Evolutionary conservation across 305 asterid species (phyloP), one percentile per base, ranked within the genome.

Genomic region (Plantago coronopus): DNA sequence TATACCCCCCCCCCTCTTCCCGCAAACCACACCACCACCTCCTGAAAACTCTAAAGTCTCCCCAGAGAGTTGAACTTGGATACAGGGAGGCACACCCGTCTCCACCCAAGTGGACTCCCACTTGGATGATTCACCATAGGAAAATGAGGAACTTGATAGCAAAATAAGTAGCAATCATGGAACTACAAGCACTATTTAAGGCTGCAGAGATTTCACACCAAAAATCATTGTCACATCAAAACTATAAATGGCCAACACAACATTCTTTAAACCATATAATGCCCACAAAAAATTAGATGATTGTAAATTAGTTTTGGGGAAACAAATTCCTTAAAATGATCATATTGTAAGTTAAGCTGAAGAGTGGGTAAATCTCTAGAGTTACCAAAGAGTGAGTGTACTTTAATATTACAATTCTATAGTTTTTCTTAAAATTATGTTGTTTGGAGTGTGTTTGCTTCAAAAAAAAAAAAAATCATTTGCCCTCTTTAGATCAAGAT

Each of bases 401-500:
- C 37, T 55, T 61, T 17, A 66, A 43, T 55, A 49, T 46, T 5
- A 44, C 13, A 7, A 45, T 42, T 17, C 25, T 34, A 29, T 54
- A 7, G 16, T 17, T 45, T 54, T 53, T 51, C 43, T 4, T 47
- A 27, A 48, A 62, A 49, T 37, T 27, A 18, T 29, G 22, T 25
- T 54, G 48, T 22, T 16, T 1, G 54, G 43, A 43, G 45, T 47
- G 27, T 17, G 2, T 42, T 54, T 48, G 48, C 48, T 54, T 61
- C 57, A 60, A 68, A 17, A 57, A 65, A 44, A 27, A n/a, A 25
- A 65, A 53, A 38, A 40, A 31, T 60, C 53, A 51, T 51, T 54
- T 61, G 34, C 50, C 59, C 50, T 65, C 31, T 25, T 51, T 37
- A 5, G 61, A 20, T 61, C 59, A 51, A 34, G 57, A 62, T 38